Conservation (phyloP, 2,329 filamentous ascomycete genomes). For the Colletotrichum brevisporum region DNA sequence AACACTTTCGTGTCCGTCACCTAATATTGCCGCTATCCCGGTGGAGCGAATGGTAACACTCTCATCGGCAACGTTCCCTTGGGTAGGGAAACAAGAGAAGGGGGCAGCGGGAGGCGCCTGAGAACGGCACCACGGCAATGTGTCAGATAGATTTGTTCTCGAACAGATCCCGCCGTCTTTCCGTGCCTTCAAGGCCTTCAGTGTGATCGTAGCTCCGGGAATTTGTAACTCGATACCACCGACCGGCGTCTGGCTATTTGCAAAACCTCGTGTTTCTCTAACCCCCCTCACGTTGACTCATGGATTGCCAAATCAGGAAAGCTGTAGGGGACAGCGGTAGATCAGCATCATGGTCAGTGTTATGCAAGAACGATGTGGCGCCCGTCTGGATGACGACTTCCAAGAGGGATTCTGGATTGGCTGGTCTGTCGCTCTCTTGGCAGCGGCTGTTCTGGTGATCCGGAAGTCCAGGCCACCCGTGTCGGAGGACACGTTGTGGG, state of each 20-base stretch:
- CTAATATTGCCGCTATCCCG: background rate
- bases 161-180: constrained; percentile 26
- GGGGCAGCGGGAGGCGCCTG: background rate
- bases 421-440: constrained; percentile 19
- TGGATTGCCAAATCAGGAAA: constrained; percentile 14
- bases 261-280: constrained; percentile 13
- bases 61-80: constrained; percentile 19
- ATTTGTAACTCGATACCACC: constrained; percentile 26
- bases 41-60: constrained; percentile 14
- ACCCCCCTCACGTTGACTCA: constrained; percentile 10
- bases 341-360: background rate
- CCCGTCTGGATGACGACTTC: constrained; percentile 10
- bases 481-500: constrained; percentile 10
- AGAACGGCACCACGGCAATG: constrained; percentile 1
- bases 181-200: background rate
- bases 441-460: constrained; percentile 7
- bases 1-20: background rate
- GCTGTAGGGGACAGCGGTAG: background rate
- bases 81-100: background rate
- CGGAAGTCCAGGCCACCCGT: background rate
- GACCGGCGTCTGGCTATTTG: constrained; percentile 22
- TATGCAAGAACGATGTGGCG: background rate
- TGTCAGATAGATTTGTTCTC: constrained; percentile 26
- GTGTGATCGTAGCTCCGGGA: background rate
- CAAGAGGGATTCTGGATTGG: constrained; percentile 1